Conservation (phyloP, 148 eudicot genomes). For the Cornus suecica region DNA sequence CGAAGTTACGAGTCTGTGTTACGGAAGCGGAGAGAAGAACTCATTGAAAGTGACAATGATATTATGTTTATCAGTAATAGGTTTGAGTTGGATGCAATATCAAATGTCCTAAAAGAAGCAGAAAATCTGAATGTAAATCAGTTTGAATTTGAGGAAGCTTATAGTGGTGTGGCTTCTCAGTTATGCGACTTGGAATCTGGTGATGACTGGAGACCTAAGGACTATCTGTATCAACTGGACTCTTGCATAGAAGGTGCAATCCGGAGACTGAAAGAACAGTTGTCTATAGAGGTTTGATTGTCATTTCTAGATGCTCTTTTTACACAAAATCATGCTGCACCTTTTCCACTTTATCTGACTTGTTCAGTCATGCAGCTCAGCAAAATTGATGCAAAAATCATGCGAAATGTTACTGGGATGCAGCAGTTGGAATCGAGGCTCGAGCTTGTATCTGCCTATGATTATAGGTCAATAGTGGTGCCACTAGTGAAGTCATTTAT, state of each 20-base stretch:
- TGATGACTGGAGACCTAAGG: slow-evolving; percentile 73
- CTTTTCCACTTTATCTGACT: slow-evolving; percentile 29
- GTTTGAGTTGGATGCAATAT: slow-evolving; percentile 71
- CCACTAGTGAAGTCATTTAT: slow-evolving; percentile 73
- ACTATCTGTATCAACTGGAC: slow-evolving; percentile 64
- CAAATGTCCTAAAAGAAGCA: slow-evolving; percentile 70
- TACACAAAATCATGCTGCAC: neutral
- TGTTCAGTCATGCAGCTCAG: slow-evolving; percentile 63
- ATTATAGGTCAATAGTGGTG: slow-evolving; percentile 61
- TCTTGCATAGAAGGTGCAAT: slow-evolving; percentile 64
- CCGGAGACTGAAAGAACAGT: slow-evolving; percentile 71
- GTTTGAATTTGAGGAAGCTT: slow-evolving; percentile 68
- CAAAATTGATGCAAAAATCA: slow-evolving; percentile 77
- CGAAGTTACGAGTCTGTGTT: slow-evolving; percentile 64
- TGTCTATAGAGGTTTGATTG: slow-evolving; percentile 62
- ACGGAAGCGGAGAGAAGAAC: slow-evolving; percentile 67
- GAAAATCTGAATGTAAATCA: slow-evolving; percentile 55
- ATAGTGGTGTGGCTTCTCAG: slow-evolving; percentile 51
- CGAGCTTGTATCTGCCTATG: slow-evolving; percentile 55
- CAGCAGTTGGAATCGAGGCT: slow-evolving; percentile 76
- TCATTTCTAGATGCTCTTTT: slow-evolving; percentile 10
- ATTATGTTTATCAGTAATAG: slow-evolving; percentile 39
- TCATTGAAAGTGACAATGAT: slow-evolving; percentile 52
- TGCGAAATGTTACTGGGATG: slow-evolving; percentile 60
- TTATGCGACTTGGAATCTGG: slow-evolving; percentile 71